Base-by-base conservation (phyloP, 148 eudicot genomes). In the Rhododendron griersonianum region DNA sequence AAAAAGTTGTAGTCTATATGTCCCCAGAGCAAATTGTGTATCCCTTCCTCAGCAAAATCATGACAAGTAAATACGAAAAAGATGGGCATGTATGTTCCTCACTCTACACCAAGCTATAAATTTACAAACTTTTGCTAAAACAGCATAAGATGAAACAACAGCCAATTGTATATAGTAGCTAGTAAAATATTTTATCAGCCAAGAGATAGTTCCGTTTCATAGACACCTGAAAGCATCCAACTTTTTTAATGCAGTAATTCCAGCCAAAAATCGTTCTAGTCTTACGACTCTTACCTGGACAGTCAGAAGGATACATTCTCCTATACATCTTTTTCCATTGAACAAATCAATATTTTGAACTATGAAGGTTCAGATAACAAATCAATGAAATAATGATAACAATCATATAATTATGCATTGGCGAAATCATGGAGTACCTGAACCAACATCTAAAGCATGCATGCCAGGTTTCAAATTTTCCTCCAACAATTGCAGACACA, bases 401-500 rank as follows among this genome's bases (percentile, higher is more conserved):
- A 81, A 81, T 57, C 8, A 53, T 23, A 79, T 25, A 33, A 7
- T 28, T 55, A 53, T 11, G 3, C 37, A 63, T 84, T 11, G 10
- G 44, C 5, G 10, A 44, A 87, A 76, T 44, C 23, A 51, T 63
- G 81, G 23, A 45, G 65, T 87, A 97, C 99, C 99, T 91, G 99
- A 95, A 89, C 99, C 99, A 84, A 97, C 94, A 91, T 97, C 99
- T 86, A 97, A 89, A 67, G 95, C 95, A 88, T 88, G 98, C 98
- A 95, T 97, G 84, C 99, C 99, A 85, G 96, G 98, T 91, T 97
- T 93, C 89, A 95, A 92, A 86, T 94, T 87, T 35, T 93, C 88
- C 87, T 93, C 92, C 87, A 97, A 86, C 59, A 97, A 91, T 57
- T 97, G 92, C 88, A 97, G 98, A 90, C 99, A 97, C 86, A 87